These are phyloP conservation scores for Hippophae gyantsensis DNA, from an alignment of 306 rosid species.

Conservation along the genomic window DNA sequence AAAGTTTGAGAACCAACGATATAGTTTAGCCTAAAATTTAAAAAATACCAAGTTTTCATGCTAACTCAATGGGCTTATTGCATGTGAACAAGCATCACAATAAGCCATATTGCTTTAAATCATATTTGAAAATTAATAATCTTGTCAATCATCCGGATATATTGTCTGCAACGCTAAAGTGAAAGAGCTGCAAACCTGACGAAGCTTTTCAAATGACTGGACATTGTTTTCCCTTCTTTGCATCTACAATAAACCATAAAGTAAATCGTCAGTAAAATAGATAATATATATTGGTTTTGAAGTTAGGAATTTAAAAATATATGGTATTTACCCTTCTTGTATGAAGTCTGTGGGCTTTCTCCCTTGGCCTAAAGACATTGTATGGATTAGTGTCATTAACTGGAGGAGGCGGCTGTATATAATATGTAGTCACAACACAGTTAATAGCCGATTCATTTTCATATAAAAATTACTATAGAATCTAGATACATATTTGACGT, in stretches of 20 bases:
- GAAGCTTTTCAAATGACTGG: conserved; percentile 98
- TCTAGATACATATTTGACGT: too few relatives aligned
- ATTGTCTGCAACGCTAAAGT: not conserved
- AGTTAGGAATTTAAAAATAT: conserved; percentile 1
- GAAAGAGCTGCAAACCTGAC: conserved; percentile 51
- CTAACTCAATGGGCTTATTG: too few relatives aligned
- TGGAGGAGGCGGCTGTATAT: conserved; percentile 90
- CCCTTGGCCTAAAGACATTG: conserved; percentile 98
- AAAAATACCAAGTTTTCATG: too few relatives aligned
- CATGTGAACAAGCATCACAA: too few relatives aligned
- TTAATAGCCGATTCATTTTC: conserved; percentile 19
- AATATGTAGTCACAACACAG: conserved; percentile 20
- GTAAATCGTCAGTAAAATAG: conserved; percentile 3
- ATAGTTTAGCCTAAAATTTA: too few relatives aligned
- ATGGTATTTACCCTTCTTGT: conserved; percentile 76
- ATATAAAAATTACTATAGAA: too few relatives aligned
- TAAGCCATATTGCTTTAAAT: too few relatives aligned
- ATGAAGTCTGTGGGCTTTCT: conserved; percentile 95
- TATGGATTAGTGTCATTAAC: conserved; percentile 96
- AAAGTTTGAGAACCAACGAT: too few relatives aligned
- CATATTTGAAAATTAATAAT: too few relatives aligned
- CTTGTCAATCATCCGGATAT: not conserved
- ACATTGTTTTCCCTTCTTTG: conserved; percentile 97
- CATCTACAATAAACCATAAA: conserved; percentile 44
- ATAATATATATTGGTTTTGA: not conserved